phyloP scores from a whole-genome alignment of 2,329 filamentous ascomycete species.

The Samsoniella hepiali region DNA sequence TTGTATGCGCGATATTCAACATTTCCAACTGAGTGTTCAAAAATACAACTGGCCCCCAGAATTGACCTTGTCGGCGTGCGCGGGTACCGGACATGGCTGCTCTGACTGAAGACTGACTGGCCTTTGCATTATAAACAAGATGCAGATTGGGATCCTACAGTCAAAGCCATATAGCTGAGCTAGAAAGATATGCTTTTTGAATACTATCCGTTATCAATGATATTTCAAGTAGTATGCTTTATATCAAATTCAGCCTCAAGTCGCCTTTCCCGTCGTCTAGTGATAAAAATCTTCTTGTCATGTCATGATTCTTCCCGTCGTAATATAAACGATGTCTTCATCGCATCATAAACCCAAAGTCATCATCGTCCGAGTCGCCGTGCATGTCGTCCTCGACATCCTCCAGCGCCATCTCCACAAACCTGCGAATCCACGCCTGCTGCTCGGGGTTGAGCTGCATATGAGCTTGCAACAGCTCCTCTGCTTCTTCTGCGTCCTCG shows the following conservation, averaged over 20 bases:
- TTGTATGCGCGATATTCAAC: neutral
- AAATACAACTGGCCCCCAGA: neutral
- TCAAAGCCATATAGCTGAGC: no score
- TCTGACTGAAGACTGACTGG: no score
- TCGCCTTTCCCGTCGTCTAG: neutral
- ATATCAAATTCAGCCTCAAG: neutral
- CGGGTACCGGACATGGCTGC: no score
- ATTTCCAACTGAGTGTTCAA: neutral
- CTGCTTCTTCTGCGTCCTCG: neutral
- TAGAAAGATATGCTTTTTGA: no score
- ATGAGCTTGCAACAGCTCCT: neutral
- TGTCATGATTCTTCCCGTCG: neutral
- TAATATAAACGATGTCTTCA: slow-evolving; percentile 9
- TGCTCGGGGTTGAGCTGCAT: slow-evolving; percentile 44
- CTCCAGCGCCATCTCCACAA: slow-evolving; percentile 52
- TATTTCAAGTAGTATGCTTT: neutral
- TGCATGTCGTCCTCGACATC: slow-evolving; percentile 51
- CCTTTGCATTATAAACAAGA: no score
- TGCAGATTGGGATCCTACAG: no score
- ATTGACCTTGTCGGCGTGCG: neutral
- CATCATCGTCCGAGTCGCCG: slow-evolving; percentile 39
- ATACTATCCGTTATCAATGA: neutral
- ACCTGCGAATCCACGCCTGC: slow-evolving; percentile 52
- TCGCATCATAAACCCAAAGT: slow-evolving; percentile 22
- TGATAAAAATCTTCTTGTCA: neutral